Conservation (phyloP, 2,329 filamentous ascomycete species). For the Rhynchosporium secalis region DNA sequence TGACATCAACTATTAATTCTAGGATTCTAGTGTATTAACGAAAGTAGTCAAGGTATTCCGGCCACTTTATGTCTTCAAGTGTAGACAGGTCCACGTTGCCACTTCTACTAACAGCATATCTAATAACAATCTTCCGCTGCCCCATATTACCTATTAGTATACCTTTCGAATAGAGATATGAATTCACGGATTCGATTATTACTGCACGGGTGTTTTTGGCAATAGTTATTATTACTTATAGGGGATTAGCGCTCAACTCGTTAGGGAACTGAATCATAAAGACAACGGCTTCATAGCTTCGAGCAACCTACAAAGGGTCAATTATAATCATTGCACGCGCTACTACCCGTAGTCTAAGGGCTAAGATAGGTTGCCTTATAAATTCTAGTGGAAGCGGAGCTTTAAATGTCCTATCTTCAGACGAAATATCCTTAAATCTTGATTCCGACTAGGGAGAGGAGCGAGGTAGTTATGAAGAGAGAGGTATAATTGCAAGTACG, state of each 20-base stretch:
- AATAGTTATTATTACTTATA: conserved; percentile 18
- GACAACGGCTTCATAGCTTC: conserved; percentile 15
- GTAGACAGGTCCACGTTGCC: conserved; percentile 23
- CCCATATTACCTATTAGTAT: neutral
- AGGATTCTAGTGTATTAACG: conserved; percentile 25
- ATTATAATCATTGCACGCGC: conserved; percentile 7
- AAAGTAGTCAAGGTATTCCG: conserved; percentile 24
- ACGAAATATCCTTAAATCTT: no score
- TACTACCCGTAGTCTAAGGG: conserved; percentile 7
- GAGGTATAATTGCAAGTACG: no score
- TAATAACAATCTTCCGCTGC: conserved; percentile 21
- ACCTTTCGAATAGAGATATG: conserved; percentile 20
- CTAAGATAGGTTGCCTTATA: conserved; percentile 1
- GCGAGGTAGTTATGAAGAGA: no score
- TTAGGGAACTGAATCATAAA: conserved; percentile 17
- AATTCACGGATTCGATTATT: conserved; percentile 23
- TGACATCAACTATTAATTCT: conserved; percentile 23
- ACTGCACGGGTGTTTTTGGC: conserved; percentile 16
- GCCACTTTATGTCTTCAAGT: conserved; percentile 22
- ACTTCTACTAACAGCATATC: conserved; percentile 21
- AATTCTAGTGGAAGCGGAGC: neutral
- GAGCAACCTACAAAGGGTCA: neutral
- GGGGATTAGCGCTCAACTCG: conserved; percentile 11
- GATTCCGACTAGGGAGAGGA: no score
- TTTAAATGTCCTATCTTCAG: no score